Base-by-base conservation (phyloP, 164 flowering plant species). In the Piper longum region DNA sequence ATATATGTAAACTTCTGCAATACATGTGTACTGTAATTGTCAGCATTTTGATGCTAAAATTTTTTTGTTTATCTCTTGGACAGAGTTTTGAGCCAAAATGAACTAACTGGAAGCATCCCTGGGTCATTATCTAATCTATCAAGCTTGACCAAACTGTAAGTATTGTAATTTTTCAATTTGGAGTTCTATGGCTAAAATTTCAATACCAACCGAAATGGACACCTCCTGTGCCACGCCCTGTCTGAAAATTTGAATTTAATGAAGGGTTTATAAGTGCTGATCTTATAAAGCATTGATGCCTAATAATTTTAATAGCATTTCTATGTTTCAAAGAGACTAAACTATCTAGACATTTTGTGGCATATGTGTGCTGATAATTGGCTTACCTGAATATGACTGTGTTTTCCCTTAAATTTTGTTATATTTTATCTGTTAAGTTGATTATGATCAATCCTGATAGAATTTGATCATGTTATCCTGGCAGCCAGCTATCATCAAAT, bases 41-140 rank as follows among this genome's bases (percentile, higher is more conserved):
- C 14, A 0, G 14, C 3, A 48, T 48, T 5, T 48, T 48, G 2
- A 39, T 63, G 43, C 62, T 9, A 26, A 26, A 26, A 26, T 57
- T 59, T 60, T 62, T 5, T 57, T 26, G 36, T 61, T 66, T 55
- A 57, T 70, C 7, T 54, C 66, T 17, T 67, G 60, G 69, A 48
- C 90, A 93, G 98, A 85, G 69, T 76, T 61, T 72, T 93, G 82
- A 93, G 82, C 79, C 82, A 84, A 65, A 93, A 93, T 77, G 78
- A 82, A 74, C 83, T 93, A 52, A 75, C 62, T 63, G 98, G 98
- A 66, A 69, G 70, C 18, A 81, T 93, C 58, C 98, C 98, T 3
- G 80, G 74, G 16, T 80, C 96, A 60, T 72, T 93, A 59, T 60
- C 89, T 16, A 67, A 63, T 65, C 81, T 89, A 70, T 59, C 83